Evolutionary conservation across 2,329 filamentous ascomycete species (phyloP).

Genomic region (Neonectria sp.): DNA sequence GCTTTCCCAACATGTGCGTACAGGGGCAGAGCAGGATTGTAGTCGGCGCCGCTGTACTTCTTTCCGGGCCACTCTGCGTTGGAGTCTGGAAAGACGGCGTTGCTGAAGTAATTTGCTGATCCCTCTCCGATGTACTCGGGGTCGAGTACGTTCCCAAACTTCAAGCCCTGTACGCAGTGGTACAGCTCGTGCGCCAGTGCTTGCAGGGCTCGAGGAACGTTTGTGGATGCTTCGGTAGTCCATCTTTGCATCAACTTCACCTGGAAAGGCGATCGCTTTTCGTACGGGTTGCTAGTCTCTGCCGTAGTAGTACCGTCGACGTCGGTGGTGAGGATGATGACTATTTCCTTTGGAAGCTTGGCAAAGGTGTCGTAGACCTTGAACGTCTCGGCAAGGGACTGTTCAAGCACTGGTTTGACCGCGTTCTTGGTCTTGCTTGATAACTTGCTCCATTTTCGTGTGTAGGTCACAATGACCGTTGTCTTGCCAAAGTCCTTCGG

Average conservation of each 20-base stretch:
- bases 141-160: neutral
- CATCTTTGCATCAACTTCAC: slow-evolving; percentile 22
- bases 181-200: slow-evolving; percentile 34
- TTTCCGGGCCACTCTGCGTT: slow-evolving; percentile 32
- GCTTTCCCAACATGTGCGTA: slow-evolving; percentile 25
- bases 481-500: slow-evolving; percentile 22
- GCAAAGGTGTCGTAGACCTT: slow-evolving; percentile 25
- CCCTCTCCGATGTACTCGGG: slow-evolving; percentile 26
- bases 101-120: slow-evolving; percentile 38
- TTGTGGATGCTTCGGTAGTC: slow-evolving; percentile 14
- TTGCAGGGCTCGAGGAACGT: slow-evolving; percentile 23
- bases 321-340: slow-evolving; percentile 25
- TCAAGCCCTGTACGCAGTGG: slow-evolving; percentile 30
- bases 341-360: slow-evolving; percentile 16
- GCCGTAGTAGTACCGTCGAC: neutral
- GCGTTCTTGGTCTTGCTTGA: neutral
- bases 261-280: slow-evolving; percentile 21
- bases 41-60: slow-evolving; percentile 14
- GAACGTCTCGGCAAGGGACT: slow-evolving; percentile 22
- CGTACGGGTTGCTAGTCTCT: slow-evolving; percentile 26
- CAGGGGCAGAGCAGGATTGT: slow-evolving; percentile 29
- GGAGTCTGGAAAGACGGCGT: slow-evolving; percentile 27
- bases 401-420: slow-evolving; percentile 24
- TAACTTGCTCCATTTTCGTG: slow-evolving; percentile 16
- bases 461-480: slow-evolving; percentile 31